Percentiles rank a stretch among this genome's conserved stretches.
These are phyloP conservation scores for Pseudomonodictys pantanalensis DNA, from an alignment of 495 filamentous ascomycete genomes.

Conservation along the genomic window DNA sequence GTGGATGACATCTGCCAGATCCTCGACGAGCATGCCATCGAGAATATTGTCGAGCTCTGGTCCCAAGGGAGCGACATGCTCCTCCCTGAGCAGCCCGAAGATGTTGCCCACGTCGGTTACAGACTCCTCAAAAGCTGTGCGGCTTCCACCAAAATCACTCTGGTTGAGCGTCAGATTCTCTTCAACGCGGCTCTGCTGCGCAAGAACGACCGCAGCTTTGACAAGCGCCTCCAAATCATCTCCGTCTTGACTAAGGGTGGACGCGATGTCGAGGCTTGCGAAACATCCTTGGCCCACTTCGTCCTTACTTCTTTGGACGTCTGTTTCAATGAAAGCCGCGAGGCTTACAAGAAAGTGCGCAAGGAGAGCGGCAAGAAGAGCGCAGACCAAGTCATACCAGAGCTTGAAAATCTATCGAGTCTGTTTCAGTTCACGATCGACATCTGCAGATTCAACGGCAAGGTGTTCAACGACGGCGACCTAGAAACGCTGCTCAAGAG, in stretches of 20 bases:
- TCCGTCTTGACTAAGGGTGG: conserved; percentile 62
- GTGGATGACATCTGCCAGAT: too few species aligned
- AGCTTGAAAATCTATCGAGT: conserved; percentile 65
- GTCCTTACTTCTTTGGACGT: conserved; percentile 57
- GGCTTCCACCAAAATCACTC: conserved; percentile 56
- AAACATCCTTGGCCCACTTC: conserved; percentile 58
- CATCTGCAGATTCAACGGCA: conserved; percentile 80
- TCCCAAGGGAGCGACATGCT: conserved; percentile 63
- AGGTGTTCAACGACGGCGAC: conserved; percentile 65
- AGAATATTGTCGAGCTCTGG: conserved; percentile 56
- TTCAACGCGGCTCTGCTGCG: conserved; percentile 57
- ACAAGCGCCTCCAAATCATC: conserved; percentile 61
- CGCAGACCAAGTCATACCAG: conserved; percentile 49
- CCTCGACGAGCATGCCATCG: conserved; percentile 6
- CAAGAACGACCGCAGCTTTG: conserved; percentile 56
- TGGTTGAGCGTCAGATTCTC: conserved; percentile 63
- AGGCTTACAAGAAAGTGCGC: conserved; percentile 44
- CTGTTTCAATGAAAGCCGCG: conserved; percentile 53
- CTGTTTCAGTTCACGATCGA: conserved; percentile 74
- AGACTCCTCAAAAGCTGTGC: conserved; percentile 64
- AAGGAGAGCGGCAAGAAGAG: conserved; percentile 29
- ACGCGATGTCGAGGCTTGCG: conserved; percentile 61
- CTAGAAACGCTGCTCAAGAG: conserved; percentile 64
- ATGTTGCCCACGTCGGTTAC: conserved; percentile 57
- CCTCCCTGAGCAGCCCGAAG: conserved; percentile 50